phyloP scores from a whole-genome alignment of 2,329 filamentous ascomycete genomes.

The Colletotrichum abscissum region DNA sequence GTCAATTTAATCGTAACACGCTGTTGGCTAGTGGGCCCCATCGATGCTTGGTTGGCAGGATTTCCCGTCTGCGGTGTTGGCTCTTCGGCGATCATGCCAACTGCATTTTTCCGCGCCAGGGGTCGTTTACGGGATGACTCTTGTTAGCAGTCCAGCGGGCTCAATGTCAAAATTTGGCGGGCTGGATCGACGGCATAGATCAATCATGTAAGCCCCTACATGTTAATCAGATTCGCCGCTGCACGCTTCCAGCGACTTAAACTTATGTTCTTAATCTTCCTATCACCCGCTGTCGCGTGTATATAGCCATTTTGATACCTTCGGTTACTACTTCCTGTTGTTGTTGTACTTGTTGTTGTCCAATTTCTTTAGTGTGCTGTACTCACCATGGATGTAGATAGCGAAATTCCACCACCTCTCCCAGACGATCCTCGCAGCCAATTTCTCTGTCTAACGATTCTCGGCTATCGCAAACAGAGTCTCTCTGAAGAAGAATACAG shows the following conservation, averaged over 20 bases:
- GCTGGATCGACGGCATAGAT: background rate
- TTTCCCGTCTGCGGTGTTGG: background rate
- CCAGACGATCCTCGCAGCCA: background rate
- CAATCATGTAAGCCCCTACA: background rate
- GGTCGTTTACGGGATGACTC: background rate
- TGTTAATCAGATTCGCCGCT: background rate
- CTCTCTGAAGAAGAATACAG: conserved; percentile 61
- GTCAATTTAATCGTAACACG: conserved; percentile 1
- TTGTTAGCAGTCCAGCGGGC: background rate
- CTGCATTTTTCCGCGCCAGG: background rate
- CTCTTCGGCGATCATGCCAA: background rate
- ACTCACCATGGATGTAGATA: no score
- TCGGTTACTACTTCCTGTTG: no score
- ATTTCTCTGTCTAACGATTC: conserved; percentile 59
- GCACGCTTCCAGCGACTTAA: background rate
- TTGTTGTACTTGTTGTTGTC: no score
- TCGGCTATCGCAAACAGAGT: conserved; percentile 57
- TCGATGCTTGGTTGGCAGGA: background rate
- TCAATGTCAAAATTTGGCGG: background rate
- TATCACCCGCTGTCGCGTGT: background rate
- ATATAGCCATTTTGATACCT: background rate
- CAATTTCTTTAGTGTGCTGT: no score
- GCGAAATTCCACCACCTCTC: background rate
- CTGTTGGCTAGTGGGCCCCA: conserved; percentile 2
- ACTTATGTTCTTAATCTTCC: background rate